Percentiles rank a stretch among this genome's conserved stretches.
Conservation (phyloP, 768 basidiomycete species). For the Leucosporidium yakuticum region DNA sequence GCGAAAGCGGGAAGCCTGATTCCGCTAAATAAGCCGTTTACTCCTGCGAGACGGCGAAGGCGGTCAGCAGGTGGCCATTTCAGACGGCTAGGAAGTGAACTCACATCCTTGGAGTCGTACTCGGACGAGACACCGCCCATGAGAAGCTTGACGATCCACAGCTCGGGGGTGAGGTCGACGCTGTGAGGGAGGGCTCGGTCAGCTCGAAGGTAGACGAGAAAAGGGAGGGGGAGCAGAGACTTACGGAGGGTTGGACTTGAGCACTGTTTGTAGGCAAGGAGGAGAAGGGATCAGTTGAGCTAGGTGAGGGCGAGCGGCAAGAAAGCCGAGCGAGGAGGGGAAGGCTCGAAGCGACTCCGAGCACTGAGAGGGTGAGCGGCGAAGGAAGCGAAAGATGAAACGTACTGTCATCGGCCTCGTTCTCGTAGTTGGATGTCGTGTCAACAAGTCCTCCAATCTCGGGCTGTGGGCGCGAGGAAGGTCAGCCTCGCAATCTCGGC, state of each 20-base stretch:
- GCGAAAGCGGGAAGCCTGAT: too few relatives aligned
- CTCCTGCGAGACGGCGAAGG: too few relatives aligned
- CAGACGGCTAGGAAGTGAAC: too few relatives aligned
- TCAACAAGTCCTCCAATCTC: constrained; percentile 45
- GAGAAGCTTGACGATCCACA: constrained; percentile 44
- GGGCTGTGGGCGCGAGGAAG: constrained; percentile 19
- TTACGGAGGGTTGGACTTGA: constrained; percentile 10
- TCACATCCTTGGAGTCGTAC: constrained; percentile 3
- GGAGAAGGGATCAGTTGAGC: background rate
- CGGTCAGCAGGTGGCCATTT: too few relatives aligned
- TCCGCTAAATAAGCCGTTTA: too few relatives aligned
- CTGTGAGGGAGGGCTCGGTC: too few relatives aligned
- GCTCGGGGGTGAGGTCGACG: constrained; percentile 40
- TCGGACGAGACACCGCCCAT: background rate
- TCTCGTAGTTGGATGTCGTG: constrained; percentile 31
- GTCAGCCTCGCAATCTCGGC: too few relatives aligned
- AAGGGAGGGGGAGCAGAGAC: too few relatives aligned
- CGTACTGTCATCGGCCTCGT: constrained; percentile 16
- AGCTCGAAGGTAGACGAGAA: too few relatives aligned
- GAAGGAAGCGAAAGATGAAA: too few relatives aligned
- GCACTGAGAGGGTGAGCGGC: background rate
- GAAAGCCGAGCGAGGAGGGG: background rate
- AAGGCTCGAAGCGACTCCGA: background rate
- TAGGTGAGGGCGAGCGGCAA: too few relatives aligned
- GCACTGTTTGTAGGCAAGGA: background rate